Conservation (phyloP, 139 green algal genomes). For the Mychonastes homosphaera region DNA sequence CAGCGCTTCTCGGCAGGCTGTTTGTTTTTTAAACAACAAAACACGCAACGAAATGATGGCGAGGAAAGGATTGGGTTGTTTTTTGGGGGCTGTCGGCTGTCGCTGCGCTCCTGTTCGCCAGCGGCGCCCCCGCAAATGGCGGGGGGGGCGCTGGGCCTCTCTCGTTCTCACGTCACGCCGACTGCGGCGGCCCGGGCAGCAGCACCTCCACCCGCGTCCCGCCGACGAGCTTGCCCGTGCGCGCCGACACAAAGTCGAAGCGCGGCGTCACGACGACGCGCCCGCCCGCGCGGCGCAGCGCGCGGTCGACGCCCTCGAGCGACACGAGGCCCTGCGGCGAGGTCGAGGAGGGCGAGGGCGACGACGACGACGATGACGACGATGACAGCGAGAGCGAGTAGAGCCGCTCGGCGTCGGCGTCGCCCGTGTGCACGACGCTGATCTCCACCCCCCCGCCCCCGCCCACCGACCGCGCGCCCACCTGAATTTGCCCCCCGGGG, state of each 20-base stretch:
- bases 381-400: slow-evolving; percentile 6
- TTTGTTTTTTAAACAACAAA: too few species aligned
- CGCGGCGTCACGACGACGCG: slow-evolving; percentile 20
- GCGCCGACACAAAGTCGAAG: slow-evolving; percentile 23
- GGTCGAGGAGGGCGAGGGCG: not conserved
- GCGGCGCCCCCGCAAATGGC: not conserved
- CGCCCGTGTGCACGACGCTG: slow-evolving; percentile 22
- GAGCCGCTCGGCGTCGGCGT: slow-evolving; percentile 12
- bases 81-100: not conserved
- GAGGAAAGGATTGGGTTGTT: not conserved
- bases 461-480: slow-evolving; percentile 17
- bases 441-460: slow-evolving; percentile 20
- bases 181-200: slow-evolving; percentile 16
- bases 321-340: slow-evolving; percentile 8
- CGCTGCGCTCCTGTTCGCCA: not conserved
- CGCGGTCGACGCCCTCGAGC: slow-evolving; percentile 22
- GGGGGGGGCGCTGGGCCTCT: not conserved
- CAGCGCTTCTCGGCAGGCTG: not conserved
- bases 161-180: not conserved
- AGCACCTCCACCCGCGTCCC: slow-evolving; percentile 26
- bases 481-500: slow-evolving; percentile 21
- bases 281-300: slow-evolving; percentile 18
- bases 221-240: slow-evolving; percentile 20
- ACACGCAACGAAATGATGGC: not conserved
- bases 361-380: not conserved